Conservation (phyloP, 2,329 filamentous ascomycete species). For the Dactylellina cionopaga region DNA sequence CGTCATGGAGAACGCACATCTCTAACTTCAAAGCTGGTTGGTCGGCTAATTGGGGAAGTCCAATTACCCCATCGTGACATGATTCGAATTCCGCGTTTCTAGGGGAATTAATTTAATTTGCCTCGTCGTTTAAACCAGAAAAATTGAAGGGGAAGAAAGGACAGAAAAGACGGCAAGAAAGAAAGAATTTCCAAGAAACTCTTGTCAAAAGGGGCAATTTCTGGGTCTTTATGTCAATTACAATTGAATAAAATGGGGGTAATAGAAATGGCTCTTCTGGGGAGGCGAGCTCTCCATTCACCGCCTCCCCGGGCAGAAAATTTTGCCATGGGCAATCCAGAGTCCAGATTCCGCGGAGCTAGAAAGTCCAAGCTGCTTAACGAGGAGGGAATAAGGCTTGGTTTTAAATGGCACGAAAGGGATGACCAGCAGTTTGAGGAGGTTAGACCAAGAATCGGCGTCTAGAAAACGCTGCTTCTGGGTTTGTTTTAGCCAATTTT, state of each 20-base stretch:
- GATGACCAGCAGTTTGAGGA: not conserved
- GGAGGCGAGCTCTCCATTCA: constrained; percentile 34
- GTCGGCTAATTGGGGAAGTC: not conserved
- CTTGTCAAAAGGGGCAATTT: constrained; percentile 46
- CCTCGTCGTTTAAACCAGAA: constrained; percentile 21
- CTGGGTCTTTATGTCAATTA: constrained; percentile 42
- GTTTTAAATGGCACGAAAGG: constrained; percentile 14
- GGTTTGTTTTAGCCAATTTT: constrained; percentile 51
- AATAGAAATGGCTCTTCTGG: constrained; percentile 33
- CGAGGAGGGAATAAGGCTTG: constrained; percentile 13
- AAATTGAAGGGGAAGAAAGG: constrained; percentile 10
- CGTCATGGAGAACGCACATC: constrained; percentile 21
- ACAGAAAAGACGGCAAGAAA: constrained; percentile 14
- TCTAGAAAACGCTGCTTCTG: constrained; percentile 19
- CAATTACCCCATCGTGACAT: constrained; percentile 40
- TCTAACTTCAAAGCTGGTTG: constrained; percentile 24
- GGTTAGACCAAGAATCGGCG: constrained; percentile 45
- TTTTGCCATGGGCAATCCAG: constrained; percentile 18
- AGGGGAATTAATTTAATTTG: not conserved
- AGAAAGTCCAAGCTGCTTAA: not conserved
- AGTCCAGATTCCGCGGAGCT: constrained; percentile 32
- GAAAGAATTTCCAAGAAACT: constrained; percentile 33
- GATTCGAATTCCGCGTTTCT: constrained; percentile 25
- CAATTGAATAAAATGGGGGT: constrained; percentile 53
- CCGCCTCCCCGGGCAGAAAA: constrained; percentile 24